Base-by-base conservation (phyloP, 164 flowering plant species). In the Aristolochia contorta region DNA sequence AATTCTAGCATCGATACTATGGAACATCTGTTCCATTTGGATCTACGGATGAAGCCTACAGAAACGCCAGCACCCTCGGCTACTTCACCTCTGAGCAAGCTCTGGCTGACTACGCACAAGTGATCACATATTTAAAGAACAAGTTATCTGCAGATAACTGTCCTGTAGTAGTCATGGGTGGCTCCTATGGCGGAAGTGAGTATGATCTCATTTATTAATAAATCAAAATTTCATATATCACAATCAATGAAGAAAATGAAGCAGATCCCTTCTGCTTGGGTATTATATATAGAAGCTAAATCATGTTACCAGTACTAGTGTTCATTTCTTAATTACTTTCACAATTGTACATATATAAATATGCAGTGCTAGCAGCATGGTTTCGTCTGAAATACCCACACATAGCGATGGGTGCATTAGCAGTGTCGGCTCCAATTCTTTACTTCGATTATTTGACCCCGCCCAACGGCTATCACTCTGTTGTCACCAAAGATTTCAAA, bases 31-130 rank as follows among this genome's bases (percentile, higher is more conserved):
- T 70, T 0, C 93, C 93, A 1, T 77, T 73, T 59, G 79, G 75
- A 19, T 66, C 83, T 2, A 64, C 56, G 48, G 72, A 79, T 14
- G 79, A 74, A 64, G 81, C 77, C 0, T 27, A 73, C 21, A 62
- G 57, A 23, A 72, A 84, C 47, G 65, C 79, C 1, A 73, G 69
- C 47, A 71, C 67, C 13, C 78, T 74, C 4, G 96, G 90, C 0
- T 89, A 82, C 71, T 83, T 86, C 64, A 83, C 50, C 73, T 86
- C 93, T 0, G 78, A 84, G 0, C 96, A 89, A 76, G 93, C 96
- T 20, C 12, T 89, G 0, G 87, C 91, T 9, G 93, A 86, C 63
- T 84, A 79, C 61, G 93, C 86, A 18, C 82, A 72, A 41, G 47
- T 86, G 22, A 54, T 86, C 25, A 22, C 68, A 0, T 25, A 79